phyloP scores from a whole-genome alignment of 2,329 filamentous ascomycete species.

The Penicillium sp. region DNA sequence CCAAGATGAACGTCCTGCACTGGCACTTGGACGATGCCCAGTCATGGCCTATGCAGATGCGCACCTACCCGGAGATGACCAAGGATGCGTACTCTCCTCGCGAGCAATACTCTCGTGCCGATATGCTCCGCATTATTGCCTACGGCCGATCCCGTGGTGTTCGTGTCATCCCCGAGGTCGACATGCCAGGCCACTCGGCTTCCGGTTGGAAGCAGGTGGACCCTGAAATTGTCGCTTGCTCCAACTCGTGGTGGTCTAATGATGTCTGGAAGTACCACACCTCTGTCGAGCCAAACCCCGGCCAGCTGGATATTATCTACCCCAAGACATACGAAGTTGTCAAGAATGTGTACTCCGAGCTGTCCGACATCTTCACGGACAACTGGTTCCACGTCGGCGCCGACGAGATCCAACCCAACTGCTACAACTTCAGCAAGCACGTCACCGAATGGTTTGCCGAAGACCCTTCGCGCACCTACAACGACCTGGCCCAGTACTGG shows the following conservation, averaged over 20 bases:
- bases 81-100: constrained; percentile 52
- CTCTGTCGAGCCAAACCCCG: constrained; percentile 54
- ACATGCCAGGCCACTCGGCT: constrained; percentile 58
- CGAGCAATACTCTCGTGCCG: constrained; percentile 45
- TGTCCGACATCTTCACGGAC: constrained; percentile 50
- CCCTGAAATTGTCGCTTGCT: constrained; percentile 53
- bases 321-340: constrained; percentile 54
- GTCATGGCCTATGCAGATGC: constrained; percentile 52
- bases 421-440: constrained; percentile 54
- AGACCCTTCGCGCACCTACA: constrained; percentile 49
- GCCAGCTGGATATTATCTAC: constrained; percentile 54
- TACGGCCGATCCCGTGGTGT: constrained; percentile 54
- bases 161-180: constrained; percentile 58
- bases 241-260: constrained; percentile 58
- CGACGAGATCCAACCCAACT: constrained; percentile 53
- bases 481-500: constrained; percentile 54
- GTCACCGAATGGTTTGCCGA: constrained; percentile 50
- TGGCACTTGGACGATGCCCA: constrained; percentile 56
- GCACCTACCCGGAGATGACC: constrained; percentile 50
- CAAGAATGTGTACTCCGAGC: constrained; percentile 51
- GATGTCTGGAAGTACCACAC: constrained; percentile 53
- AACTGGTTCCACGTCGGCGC: constrained; percentile 55
- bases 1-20: constrained; percentile 56
- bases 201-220: constrained; percentile 56
- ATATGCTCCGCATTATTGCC: constrained; percentile 44